Evolutionary conservation across 1,284 basidiomycete species (phyloP), one percentile per base, ranked within the genome.

Genomic region (Cystobasidium slooffiae): DNA sequence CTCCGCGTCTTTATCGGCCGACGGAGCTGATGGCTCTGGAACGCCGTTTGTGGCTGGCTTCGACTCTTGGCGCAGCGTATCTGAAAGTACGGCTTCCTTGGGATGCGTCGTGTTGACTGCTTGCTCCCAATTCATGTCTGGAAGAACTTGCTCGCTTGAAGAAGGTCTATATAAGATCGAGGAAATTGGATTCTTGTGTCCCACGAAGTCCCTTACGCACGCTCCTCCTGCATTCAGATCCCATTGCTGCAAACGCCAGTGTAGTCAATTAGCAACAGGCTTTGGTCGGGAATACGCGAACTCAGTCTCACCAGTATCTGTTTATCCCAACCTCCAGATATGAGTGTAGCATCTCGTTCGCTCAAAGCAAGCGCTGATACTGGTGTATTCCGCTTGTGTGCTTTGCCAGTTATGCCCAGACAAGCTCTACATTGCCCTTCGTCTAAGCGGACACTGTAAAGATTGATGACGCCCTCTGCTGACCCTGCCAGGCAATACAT

Each of bases 301-400:
- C 4, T 41, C 47, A 56, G 16, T 24, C 56, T 72, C 41, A 73
- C 95, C 73, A 90, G 86, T 4, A 94, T 90, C 76, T 91, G 89
- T 3, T 93, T 91, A 81, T 99, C 97, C 95, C 95, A 98, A 1
- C 94, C 91, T 5, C 93, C 95, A 80, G 92, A 95, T 78, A 95
- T 89, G 76, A 95, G 88, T 0, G 89, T 87, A 78, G 90, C 91
- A 81, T 98, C 93, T 66, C 91, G 88, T 74, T 90, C 87, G 73
- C 90, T 86, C 73, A 99, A 84, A 0, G 89, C 87, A 61, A 99
- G 84, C 16, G 90, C 89, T n/a, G 95, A 97, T 6, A 99, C 89
- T 31, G 92, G 90, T 52, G 87, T 88, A 67, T 86, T 84, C 75
- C 94, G 68, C 31, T 80, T 80, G 0, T 79, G 79, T 14, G 6